phyloP scores from a whole-genome alignment of 2,329 filamentous ascomycete genomes.

The Botrytis pseudocinerea region DNA sequence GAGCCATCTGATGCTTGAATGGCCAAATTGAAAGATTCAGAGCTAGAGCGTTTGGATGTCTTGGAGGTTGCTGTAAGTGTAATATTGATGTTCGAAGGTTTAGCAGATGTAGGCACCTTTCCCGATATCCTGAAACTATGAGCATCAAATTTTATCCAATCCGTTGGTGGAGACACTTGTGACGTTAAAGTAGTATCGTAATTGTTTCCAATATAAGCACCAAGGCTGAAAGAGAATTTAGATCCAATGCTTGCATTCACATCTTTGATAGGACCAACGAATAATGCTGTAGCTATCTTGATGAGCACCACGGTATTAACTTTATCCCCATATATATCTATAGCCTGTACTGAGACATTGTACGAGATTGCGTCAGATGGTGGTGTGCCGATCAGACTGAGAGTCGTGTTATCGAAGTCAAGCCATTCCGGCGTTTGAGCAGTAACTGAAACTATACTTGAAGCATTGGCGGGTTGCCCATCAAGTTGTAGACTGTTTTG shows the following conservation, averaged over 20 bases:
- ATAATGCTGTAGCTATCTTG: constrained; percentile 30
- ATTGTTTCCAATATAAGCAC: constrained; percentile 31
- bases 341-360: constrained; percentile 62
- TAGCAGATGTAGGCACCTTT: constrained; percentile 29
- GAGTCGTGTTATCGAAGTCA: constrained; percentile 59
- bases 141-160: constrained; percentile 37
- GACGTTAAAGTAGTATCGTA: constrained; percentile 33
- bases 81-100: constrained; percentile 29
- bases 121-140: constrained; percentile 33
- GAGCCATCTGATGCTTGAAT: constrained; percentile 14
- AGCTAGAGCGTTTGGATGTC: constrained; percentile 24
- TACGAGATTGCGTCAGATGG: constrained; percentile 57
- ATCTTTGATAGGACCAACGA: constrained; percentile 29
- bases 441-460: constrained; percentile 54
- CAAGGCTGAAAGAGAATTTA: constrained; percentile 34
- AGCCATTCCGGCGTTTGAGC: constrained; percentile 68
- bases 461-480: constrained; percentile 49
- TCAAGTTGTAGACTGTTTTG: constrained; percentile 57
- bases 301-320: constrained; percentile 56
- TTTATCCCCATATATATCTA: constrained; percentile 59
- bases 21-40: constrained; percentile 33
- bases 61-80: constrained; percentile 34
- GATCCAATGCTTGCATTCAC: constrained; percentile 36
- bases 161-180: constrained; percentile 27
- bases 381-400: constrained; percentile 65